Evolutionary conservation across 1,284 basidiomycete species (phyloP).

Genomic region (Gymnopus androsaceus): DNA sequence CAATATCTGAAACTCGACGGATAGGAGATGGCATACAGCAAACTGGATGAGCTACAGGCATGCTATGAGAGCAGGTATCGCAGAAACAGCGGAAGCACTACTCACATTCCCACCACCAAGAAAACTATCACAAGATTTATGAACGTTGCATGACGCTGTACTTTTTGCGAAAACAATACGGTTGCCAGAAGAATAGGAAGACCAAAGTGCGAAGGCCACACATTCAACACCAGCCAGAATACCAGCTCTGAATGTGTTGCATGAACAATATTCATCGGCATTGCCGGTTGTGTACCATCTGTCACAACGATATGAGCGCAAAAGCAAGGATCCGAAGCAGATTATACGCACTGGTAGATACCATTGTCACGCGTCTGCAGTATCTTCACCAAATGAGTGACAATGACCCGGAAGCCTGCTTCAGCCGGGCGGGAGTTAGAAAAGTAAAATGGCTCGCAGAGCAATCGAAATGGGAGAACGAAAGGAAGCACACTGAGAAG

Average conservation of each 20-base stretch:
- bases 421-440: slow-evolving; percentile 2
- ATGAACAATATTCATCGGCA: slow-evolving; percentile 39
- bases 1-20: slow-evolving; percentile 7
- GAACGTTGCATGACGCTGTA: slow-evolving; percentile 50
- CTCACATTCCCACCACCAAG: slow-evolving; percentile 43
- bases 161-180: slow-evolving; percentile 39
- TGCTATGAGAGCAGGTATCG: background rate
- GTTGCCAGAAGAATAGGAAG: slow-evolving; percentile 45
- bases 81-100: slow-evolving; percentile 18
- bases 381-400: slow-evolving; percentile 10
- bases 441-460: slow-evolving; percentile 11
- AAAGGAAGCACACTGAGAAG: slow-evolving; percentile 5
- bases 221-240: slow-evolving; percentile 47
- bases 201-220: slow-evolving; percentile 50
- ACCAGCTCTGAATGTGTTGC: slow-evolving; percentile 42
- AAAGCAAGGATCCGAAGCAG: background rate
- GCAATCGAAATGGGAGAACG: slow-evolving; percentile 6
- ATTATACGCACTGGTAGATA: background rate
- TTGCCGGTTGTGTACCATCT: background rate
- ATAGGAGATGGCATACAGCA: slow-evolving; percentile 30
- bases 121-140: slow-evolving; percentile 46
- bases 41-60: slow-evolving; percentile 31
- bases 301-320: background rate
- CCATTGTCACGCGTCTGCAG: background rate
- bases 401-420: slow-evolving; percentile 14